Evolutionary conservation across 768 basidiomycete species (phyloP).

Genomic region (Mycena venus): DNA sequence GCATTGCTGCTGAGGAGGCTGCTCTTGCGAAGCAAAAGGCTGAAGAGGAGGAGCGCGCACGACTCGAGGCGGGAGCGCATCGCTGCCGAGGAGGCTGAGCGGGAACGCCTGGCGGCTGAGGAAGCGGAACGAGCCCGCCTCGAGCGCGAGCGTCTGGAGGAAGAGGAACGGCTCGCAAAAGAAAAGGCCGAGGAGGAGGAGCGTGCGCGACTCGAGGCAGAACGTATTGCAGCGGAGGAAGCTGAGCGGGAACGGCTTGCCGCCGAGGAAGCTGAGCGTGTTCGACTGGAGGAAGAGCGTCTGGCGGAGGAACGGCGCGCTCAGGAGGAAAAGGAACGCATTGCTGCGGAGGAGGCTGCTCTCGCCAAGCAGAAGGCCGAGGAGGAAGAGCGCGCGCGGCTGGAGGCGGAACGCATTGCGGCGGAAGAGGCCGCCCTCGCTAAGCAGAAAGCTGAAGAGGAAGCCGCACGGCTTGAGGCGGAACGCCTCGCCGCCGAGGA

Average conservation of each 20-base stretch:
- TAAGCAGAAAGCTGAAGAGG: not conserved
- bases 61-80: constrained; percentile 1
- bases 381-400: not conserved
- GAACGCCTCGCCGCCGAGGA: not conserved
- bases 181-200: constrained; percentile 15
- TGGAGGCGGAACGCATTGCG: not conserved
- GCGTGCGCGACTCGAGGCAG: constrained; percentile 6
- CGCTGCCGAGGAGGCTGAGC: constrained; percentile 10
- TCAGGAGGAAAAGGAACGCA: not conserved
- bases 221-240: constrained; percentile 7
- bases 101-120: constrained; percentile 1
- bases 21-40: not conserved
- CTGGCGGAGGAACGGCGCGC: not conserved
- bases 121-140: not conserved
- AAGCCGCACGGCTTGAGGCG: not conserved
- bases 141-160: not conserved
- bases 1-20: not conserved
- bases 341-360: not conserved
- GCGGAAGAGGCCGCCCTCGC: not conserved
- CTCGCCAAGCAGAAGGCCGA: constrained; percentile 8
- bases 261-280: constrained; percentile 7
- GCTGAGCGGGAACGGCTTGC: constrained; percentile 11
- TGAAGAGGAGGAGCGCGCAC: not conserved
- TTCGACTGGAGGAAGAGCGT: constrained; percentile 3
- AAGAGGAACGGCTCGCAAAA: not conserved